These are phyloP conservation scores for Russula sp. DNA, from an alignment of 768 basidiomycete genomes.

Conservation along the genomic window DNA sequence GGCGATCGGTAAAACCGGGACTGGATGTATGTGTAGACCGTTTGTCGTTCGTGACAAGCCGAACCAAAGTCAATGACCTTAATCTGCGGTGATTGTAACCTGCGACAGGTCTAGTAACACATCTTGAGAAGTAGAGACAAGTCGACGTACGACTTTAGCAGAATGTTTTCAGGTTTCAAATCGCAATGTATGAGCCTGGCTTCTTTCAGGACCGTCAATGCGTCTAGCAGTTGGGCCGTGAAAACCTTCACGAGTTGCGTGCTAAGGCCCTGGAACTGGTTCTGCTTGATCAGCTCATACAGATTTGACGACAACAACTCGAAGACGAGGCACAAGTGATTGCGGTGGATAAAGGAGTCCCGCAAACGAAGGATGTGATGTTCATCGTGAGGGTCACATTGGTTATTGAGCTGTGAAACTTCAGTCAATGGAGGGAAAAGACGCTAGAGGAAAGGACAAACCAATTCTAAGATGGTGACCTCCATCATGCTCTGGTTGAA, in stretches of 20 bases:
- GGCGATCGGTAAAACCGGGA: constrained; percentile 98
- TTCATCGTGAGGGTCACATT: constrained; percentile 88
- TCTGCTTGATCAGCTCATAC: constrained; percentile 99
- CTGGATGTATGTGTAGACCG: constrained; percentile 99
- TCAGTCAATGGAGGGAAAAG: not conserved
- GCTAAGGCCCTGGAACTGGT: constrained; percentile 95
- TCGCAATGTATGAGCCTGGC: constrained; percentile 97
- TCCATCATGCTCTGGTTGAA: constrained; percentile 99
- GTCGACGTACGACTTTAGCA: constrained; percentile 78
- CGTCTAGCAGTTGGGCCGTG: constrained; percentile 90
- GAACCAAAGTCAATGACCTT: constrained; percentile 99
- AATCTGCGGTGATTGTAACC: constrained; percentile 94
- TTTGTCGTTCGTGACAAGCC: constrained; percentile 97
- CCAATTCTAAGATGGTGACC: constrained; percentile 94
- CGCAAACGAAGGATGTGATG: constrained; percentile 94
- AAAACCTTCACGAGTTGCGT: constrained; percentile 98
- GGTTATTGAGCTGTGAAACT: constrained; percentile 74
- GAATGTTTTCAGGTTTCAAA: constrained; percentile 97
- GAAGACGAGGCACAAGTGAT: constrained; percentile 95
- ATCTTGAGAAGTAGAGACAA: constrained; percentile 19
- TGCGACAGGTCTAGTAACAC: constrained; percentile 31
- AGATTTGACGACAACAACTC: constrained; percentile 95
- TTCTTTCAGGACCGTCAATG: constrained; percentile 88
- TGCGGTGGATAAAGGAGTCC: constrained; percentile 95
- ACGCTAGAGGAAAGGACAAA: constrained; percentile 38